These are phyloP conservation scores for Fusarium sarcochroum DNA, from an alignment of 2,329 filamentous ascomycete species.

Conservation along the genomic window DNA sequence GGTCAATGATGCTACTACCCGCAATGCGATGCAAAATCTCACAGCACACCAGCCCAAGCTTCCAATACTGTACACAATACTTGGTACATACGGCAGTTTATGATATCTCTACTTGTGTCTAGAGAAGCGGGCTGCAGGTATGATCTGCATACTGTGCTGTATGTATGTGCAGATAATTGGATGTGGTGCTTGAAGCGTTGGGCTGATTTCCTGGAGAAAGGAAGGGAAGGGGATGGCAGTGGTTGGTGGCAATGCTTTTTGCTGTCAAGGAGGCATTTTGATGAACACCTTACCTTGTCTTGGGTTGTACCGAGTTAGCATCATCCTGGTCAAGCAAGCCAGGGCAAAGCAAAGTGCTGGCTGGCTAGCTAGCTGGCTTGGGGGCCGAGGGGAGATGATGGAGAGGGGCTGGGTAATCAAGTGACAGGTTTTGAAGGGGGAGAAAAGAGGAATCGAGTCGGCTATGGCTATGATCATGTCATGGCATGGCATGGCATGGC, in stretches of 20 bases:
- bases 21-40: conserved; percentile 37
- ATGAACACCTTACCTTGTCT: conserved; percentile 32
- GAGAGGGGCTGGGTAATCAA: conserved; percentile 30
- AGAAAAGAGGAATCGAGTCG: conserved; percentile 39
- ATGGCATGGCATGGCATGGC: background rate
- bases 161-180: conserved; percentile 51
- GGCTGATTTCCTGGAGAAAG: background rate
- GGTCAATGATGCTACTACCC: conserved; percentile 32
- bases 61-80: conserved; percentile 14
- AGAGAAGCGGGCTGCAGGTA: conserved; percentile 52
- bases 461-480: conserved; percentile 6
- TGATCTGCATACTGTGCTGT: conserved; percentile 57
- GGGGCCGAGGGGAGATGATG: conserved; percentile 1
- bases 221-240: background rate
- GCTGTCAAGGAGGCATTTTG: conserved; percentile 35
- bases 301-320: conserved; percentile 33
- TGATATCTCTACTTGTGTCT: conserved; percentile 31
- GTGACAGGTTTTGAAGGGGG: conserved; percentile 36
- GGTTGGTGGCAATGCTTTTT: conserved; percentile 38
- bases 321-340: conserved; percentile 26
- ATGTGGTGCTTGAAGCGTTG: conserved; percentile 36
- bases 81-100: conserved; percentile 32
- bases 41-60: conserved; percentile 26
- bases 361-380: conserved; percentile 14
- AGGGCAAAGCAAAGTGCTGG: conserved; percentile 12